phyloP scores from a whole-genome alignment of 371 early-diverging fungal species.

The Lichtheimia ornata region DNA sequence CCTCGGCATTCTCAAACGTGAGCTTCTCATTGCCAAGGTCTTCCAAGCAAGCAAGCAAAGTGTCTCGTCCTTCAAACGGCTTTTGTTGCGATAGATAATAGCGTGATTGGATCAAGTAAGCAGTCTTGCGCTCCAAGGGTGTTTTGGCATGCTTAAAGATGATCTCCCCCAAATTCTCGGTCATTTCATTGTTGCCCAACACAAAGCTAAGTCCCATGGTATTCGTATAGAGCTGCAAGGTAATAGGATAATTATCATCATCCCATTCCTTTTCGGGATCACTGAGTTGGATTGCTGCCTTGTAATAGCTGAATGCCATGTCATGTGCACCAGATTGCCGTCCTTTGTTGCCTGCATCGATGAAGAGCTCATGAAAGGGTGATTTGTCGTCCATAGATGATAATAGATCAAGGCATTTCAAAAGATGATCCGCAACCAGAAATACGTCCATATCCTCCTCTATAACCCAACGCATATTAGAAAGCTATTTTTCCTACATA shows the following conservation, averaged over 20 bases:
- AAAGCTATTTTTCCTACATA: not conserved
- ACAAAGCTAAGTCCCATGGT: constrained; percentile 38
- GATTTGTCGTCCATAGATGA: constrained; percentile 19
- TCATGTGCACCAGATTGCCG: constrained; percentile 43
- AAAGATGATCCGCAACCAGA: constrained; percentile 39
- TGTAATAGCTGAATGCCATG: constrained; percentile 37
- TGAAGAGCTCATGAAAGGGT: constrained; percentile 27
- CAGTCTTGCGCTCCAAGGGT: constrained; percentile 37
- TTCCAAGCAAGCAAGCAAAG: constrained; percentile 25
- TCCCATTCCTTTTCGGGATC: constrained; percentile 21
- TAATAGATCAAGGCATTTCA: constrained; percentile 33
- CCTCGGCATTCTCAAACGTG: constrained; percentile 5
- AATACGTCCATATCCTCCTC: constrained; percentile 30
- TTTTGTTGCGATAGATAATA: constrained; percentile 37
- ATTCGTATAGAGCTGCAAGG: constrained; percentile 34
- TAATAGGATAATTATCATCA: constrained; percentile 15
- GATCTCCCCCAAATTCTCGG: constrained; percentile 20
- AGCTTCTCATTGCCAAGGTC: constrained; percentile 31
- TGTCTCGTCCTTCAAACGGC: constrained; percentile 28
- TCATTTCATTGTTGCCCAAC: constrained; percentile 33
- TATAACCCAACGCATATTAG: not conserved
- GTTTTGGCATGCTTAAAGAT: constrained; percentile 32
- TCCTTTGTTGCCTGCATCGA: constrained; percentile 41
- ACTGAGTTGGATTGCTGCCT: constrained; percentile 30
- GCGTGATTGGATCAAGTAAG: constrained; percentile 37